Percentiles rank a stretch among this genome's conserved stretches.
Evolutionary conservation across 768 basidiomycete species (phyloP).

Genomic region (Russula brevipes): DNA sequence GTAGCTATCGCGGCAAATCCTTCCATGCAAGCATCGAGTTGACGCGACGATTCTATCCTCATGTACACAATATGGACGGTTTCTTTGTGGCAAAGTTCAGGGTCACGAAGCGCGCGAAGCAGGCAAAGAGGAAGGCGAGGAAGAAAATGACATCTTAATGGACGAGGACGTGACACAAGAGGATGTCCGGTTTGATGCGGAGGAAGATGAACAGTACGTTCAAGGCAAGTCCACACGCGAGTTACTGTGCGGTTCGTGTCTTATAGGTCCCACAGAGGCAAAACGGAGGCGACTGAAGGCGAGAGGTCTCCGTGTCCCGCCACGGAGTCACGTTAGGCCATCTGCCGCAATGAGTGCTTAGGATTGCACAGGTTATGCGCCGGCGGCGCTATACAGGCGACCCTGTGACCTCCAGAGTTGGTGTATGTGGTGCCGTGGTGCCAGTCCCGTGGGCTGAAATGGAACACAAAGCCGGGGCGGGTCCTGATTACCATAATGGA

Average conservation of each 20-base stretch:
- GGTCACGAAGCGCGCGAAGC: slow-evolving; percentile 73
- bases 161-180: slow-evolving; percentile 30
- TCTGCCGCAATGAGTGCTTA: slow-evolving; percentile 14
- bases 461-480: slow-evolving; percentile 4
- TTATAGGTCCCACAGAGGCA: slow-evolving; percentile 43
- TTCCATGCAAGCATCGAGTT: slow-evolving; percentile 75
- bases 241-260: background rate
- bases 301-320: slow-evolving; percentile 63
- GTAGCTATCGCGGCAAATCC: slow-evolving; percentile 82
- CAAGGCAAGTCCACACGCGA: slow-evolving; percentile 53
- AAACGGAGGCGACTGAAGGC: slow-evolving; percentile 73
- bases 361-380: too few species aligned
- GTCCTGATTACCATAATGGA: slow-evolving; percentile 8
- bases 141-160: slow-evolving; percentile 26
- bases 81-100: slow-evolving; percentile 99
- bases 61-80: slow-evolving; percentile 99
- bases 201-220: slow-evolving; percentile 56
- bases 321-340: slow-evolving; percentile 38
- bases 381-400: background rate
- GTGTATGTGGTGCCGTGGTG: background rate
- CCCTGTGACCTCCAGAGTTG: slow-evolving; percentile 1
- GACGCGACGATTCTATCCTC: slow-evolving; percentile 89
- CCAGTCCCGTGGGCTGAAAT: background rate
- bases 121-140: slow-evolving; percentile 32
- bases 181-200: slow-evolving; percentile 30